phyloP scores from a whole-genome alignment of 2,329 filamentous ascomycete species.

The Teratosphaeria destructans region DNA sequence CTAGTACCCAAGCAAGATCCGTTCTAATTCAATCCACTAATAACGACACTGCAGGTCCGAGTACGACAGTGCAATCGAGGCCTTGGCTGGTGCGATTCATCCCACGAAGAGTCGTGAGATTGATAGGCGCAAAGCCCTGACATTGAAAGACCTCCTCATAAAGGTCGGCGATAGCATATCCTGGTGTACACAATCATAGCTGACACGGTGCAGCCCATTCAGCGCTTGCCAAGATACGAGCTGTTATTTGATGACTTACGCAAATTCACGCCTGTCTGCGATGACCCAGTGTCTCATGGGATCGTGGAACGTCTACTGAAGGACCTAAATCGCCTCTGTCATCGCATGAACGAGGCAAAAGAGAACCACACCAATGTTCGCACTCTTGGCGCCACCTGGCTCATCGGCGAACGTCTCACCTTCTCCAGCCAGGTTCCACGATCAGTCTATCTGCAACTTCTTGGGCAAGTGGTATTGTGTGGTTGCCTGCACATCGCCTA shows the following conservation, averaged over 20 bases:
- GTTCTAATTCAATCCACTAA: not conserved
- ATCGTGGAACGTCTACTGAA: slow-evolving; percentile 65
- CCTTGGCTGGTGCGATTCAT: slow-evolving; percentile 63
- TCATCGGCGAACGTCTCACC: slow-evolving; percentile 69
- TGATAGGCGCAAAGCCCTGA: slow-evolving; percentile 63
- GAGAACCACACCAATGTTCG: slow-evolving; percentile 60
- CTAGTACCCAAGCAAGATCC: not conserved
- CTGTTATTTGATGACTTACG: slow-evolving; percentile 75
- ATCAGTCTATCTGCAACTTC: slow-evolving; percentile 52
- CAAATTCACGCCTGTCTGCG: slow-evolving; percentile 70
- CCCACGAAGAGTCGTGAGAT: slow-evolving; percentile 56
- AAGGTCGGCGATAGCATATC: slow-evolving; percentile 49
- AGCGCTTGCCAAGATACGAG: slow-evolving; percentile 84
- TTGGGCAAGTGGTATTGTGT: slow-evolving; percentile 73
- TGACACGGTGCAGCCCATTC: slow-evolving; percentile 59
- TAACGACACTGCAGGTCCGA: slow-evolving; percentile 18
- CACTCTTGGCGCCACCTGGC: slow-evolving; percentile 70
- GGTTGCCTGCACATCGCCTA: slow-evolving; percentile 77
- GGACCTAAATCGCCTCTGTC: slow-evolving; percentile 61
- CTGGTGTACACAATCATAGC: not conserved
- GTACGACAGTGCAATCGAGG: slow-evolving; percentile 78
- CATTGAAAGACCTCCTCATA: slow-evolving; percentile 76
- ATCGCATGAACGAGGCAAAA: slow-evolving; percentile 75
- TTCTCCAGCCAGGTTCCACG: slow-evolving; percentile 59
- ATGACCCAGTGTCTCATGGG: slow-evolving; percentile 74